phyloP scores from a whole-genome alignment of 495 filamentous ascomycete species.

The Wilcoxina mikolae region DNA sequence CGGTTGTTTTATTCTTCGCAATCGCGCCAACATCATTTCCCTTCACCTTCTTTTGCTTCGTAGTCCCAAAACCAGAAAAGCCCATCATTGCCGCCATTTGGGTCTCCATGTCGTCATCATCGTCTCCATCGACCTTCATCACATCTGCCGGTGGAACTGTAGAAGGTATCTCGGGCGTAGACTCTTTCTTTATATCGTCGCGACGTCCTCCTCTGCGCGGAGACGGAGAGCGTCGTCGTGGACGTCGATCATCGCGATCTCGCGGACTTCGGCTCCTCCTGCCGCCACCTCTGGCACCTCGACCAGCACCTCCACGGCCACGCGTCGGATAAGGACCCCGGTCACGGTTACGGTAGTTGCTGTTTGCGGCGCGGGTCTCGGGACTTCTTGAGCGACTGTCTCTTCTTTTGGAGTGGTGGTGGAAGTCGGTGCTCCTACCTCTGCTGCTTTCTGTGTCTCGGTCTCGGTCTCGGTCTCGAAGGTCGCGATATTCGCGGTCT shows the following conservation, averaged over 20 bases:
- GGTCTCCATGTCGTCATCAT: slow-evolving; percentile 51
- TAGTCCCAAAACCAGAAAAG: slow-evolving; percentile 68
- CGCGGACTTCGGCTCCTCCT: not conserved
- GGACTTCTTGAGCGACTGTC: slow-evolving; percentile 27
- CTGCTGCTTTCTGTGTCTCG: slow-evolving; percentile 19
- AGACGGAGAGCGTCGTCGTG: slow-evolving; percentile 23
- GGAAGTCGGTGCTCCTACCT: slow-evolving; percentile 22
- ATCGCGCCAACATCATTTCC: slow-evolving; percentile 79
- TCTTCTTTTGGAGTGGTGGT: slow-evolving; percentile 21
- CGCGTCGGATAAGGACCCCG: slow-evolving; percentile 9
- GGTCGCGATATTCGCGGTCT: not conserved
- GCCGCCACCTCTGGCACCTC: not conserved
- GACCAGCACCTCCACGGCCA: not conserved
- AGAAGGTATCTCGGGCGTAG: slow-evolving; percentile 29
- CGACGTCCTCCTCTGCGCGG: slow-evolving; percentile 10
- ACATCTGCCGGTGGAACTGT: slow-evolving; percentile 11
- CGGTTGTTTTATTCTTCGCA: slow-evolving; percentile 83
- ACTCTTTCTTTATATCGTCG: slow-evolving; percentile 30
- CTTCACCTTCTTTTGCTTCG: slow-evolving; percentile 77
- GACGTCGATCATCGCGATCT: slow-evolving; percentile 5
- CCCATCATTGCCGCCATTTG: slow-evolving; percentile 78
- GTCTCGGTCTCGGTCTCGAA: slow-evolving; percentile 16
- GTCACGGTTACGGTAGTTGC: slow-evolving; percentile 16
- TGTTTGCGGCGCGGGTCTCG: slow-evolving; percentile 16
- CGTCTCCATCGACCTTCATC: slow-evolving; percentile 32